Percentiles rank a stretch among this genome's conserved stretches.
These are phyloP conservation scores for Dothiorella sarmentorum DNA, from an alignment of 2,329 filamentous ascomycete genomes.

Conservation along the genomic window DNA sequence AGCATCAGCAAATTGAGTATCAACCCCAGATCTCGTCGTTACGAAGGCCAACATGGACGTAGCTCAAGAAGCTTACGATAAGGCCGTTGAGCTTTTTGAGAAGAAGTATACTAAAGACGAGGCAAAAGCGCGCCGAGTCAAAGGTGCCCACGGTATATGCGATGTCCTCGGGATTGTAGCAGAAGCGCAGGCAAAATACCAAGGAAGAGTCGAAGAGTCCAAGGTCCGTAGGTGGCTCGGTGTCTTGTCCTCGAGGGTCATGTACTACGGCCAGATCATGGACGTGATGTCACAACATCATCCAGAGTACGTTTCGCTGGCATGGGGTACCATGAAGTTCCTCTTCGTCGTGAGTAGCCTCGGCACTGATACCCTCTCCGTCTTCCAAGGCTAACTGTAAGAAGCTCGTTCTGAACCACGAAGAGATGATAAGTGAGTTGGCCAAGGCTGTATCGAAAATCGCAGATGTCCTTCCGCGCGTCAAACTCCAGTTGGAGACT, in stretches of 20 bases:
- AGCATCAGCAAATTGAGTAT: no score
- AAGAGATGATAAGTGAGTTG: conserved; percentile 13
- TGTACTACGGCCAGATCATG: conserved; percentile 26
- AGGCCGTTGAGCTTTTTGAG: neutral
- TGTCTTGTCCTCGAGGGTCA: neutral
- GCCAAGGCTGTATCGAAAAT: conserved; percentile 18
- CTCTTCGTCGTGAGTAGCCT: conserved; percentile 23
- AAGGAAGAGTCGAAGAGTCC: neutral
- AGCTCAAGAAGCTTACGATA: conserved; percentile 1
- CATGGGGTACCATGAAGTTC: conserved; percentile 31
- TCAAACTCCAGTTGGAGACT: neutral
- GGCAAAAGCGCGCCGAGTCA: neutral
- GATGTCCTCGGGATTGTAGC: neutral
- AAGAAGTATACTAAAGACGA: neutral
- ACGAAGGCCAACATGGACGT: no score
- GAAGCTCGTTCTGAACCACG: conserved; percentile 19
- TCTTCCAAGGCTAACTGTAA: neutral
- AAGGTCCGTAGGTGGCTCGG: neutral
- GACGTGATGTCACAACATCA: conserved; percentile 30
- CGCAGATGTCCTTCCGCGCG: conserved; percentile 17
- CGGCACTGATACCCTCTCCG: no score
- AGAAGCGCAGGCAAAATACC: neutral
- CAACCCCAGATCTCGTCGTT: no score
- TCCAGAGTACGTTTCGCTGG: conserved; percentile 31
- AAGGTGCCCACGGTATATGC: neutral